These are phyloP conservation scores for Phascolomyces articulosus DNA, from an alignment of 371 early-diverging fungal genomes.

Conservation along the genomic window DNA sequence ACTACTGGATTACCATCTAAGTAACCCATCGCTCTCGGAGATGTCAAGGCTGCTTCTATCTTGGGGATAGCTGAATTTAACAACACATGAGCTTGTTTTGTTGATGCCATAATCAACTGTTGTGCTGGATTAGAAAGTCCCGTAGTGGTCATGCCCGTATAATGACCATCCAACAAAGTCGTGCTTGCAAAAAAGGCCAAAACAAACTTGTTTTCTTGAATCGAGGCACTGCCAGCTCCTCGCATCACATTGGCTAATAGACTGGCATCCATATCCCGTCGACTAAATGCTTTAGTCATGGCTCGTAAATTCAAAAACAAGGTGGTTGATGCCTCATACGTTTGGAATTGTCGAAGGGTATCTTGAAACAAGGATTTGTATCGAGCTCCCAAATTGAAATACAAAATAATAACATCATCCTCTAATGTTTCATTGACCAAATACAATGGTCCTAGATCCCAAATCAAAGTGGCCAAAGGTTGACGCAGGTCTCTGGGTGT, in stretches of 20 bases:
- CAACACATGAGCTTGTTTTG: slow-evolving; percentile 36
- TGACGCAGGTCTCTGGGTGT: slow-evolving; percentile 32
- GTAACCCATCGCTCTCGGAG: slow-evolving; percentile 47
- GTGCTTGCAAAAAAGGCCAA: slow-evolving; percentile 71
- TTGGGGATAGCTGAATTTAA: slow-evolving; percentile 68
- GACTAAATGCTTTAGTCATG: slow-evolving; percentile 31
- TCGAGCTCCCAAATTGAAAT: slow-evolving; percentile 68
- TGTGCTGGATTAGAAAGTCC: slow-evolving; percentile 40
- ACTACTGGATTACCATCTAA: slow-evolving; percentile 59
- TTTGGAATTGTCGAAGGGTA: slow-evolving; percentile 68
- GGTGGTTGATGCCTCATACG: slow-evolving; percentile 66
- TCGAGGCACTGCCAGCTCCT: slow-evolving; percentile 44
- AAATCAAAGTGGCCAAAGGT: slow-evolving; percentile 40
- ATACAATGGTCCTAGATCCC: slow-evolving; percentile 74
- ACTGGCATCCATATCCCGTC: slow-evolving; percentile 40
- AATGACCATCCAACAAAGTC: slow-evolving; percentile 46
- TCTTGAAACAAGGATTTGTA: slow-evolving; percentile 73
- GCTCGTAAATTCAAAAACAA: slow-evolving; percentile 57
- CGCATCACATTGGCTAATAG: slow-evolving; percentile 60
- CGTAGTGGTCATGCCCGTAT: slow-evolving; percentile 39
- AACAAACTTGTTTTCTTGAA: slow-evolving; percentile 62
- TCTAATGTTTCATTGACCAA: slow-evolving; percentile 65
- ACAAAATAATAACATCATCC: slow-evolving; percentile 58
- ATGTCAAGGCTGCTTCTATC: slow-evolving; percentile 53
- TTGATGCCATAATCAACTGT: slow-evolving; percentile 19